These are phyloP conservation scores for Penicillium sp. DNA, from an alignment of 2,329 filamentous ascomycete genomes.

Conservation along the genomic window DNA sequence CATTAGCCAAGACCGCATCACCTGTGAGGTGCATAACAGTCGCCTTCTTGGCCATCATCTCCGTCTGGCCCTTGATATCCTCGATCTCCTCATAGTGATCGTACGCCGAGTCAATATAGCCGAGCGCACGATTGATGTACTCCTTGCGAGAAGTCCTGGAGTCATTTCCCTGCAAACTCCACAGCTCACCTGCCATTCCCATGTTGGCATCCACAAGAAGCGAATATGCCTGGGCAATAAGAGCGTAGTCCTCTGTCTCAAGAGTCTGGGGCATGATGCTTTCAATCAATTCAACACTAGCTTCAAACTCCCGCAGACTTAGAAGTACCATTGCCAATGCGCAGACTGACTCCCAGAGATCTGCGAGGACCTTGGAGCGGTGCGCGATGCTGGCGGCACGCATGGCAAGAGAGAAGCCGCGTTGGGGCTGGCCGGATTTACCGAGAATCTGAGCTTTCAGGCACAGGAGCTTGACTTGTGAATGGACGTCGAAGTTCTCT, in stretches of 20 bases:
- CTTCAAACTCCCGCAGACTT: constrained; percentile 68
- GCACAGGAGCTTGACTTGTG: constrained; percentile 70
- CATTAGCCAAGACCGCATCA: constrained; percentile 64
- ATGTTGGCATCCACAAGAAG: constrained; percentile 75
- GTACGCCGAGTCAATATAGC: constrained; percentile 64
- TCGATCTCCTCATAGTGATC: constrained; percentile 66
- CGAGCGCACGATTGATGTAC: constrained; percentile 59
- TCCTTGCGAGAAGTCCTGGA: constrained; percentile 49
- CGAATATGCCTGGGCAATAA: constrained; percentile 68
- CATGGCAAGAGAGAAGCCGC: constrained; percentile 75
- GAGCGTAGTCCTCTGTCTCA: constrained; percentile 65
- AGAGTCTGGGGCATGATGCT: constrained; percentile 74
- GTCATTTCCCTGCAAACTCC: constrained; percentile 26
- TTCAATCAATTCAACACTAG: constrained; percentile 64
- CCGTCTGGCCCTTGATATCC: constrained; percentile 70
- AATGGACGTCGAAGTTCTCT: constrained; percentile 63
- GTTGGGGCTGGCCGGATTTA: constrained; percentile 67
- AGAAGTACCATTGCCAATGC: constrained; percentile 69
- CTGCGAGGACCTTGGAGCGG: constrained; percentile 66
- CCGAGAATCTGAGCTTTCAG: constrained; percentile 72
- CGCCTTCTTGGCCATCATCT: constrained; percentile 80
- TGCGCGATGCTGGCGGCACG: constrained; percentile 74
- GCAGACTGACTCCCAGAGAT: constrained; percentile 72
- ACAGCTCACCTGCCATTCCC: constrained; percentile 64
- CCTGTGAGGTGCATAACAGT: constrained; percentile 71